phyloP scores from a whole-genome alignment of 331 rosid species.

The Quercus lobata region DNA sequence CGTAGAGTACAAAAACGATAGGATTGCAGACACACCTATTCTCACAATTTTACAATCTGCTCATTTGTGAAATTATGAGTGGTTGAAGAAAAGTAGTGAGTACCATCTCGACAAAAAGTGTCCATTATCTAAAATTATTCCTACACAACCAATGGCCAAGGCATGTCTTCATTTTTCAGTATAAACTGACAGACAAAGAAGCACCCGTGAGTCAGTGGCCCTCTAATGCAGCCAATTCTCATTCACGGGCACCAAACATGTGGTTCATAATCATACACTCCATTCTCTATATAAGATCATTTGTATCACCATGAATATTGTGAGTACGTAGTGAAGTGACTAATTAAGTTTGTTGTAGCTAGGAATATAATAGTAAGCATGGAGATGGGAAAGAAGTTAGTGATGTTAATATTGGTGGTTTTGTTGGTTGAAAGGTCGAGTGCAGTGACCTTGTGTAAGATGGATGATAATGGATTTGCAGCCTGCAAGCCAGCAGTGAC shows the following conservation, averaged over 20 bases:
- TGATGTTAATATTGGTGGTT: neutral
- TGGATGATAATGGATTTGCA: neutral
- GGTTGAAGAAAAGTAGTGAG: neutral
- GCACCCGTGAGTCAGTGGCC: slow-evolving; percentile 10
- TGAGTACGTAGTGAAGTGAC: neutral
- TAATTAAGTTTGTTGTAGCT: neutral
- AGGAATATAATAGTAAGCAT: neutral
- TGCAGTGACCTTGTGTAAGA: neutral
- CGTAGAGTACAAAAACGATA: neutral
- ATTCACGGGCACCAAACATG: slow-evolving; percentile 27
- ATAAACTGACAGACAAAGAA: neutral
- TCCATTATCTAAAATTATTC: too few relatives aligned
- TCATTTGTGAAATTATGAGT: too few relatives aligned
- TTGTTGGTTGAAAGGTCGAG: neutral
- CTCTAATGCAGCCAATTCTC: slow-evolving; percentile 16
- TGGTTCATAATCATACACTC: slow-evolving; percentile 5
- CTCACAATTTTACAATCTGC: too few relatives aligned
- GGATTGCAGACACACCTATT: too few relatives aligned
- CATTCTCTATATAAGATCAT: slow-evolving; percentile 9
- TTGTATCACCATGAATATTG: neutral
- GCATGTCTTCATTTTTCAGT: neutral
- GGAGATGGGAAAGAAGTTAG: neutral
- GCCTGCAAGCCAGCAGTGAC: slow-evolving; percentile 44
- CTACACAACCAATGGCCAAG: neutral
- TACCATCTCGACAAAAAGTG: too few relatives aligned